Percentiles rank a stretch among this genome's conserved stretches.
These are phyloP conservation scores for Logfia minima DNA, from an alignment of 129 eudicot genomes.

Conservation along the genomic window DNA sequence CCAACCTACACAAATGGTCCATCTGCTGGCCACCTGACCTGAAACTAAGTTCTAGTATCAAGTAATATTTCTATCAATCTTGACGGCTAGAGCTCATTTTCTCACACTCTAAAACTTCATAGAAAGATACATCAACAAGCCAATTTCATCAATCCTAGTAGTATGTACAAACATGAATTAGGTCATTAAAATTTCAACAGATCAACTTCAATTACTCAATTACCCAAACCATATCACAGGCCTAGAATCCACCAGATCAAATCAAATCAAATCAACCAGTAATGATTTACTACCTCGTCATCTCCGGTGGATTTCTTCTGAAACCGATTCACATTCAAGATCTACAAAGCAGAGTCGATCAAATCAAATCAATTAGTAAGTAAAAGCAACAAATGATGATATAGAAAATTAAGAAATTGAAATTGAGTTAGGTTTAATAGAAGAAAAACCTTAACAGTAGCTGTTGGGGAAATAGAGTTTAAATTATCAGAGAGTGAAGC, in stretches of 20 bases:
- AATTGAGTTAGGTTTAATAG: constrained; percentile 1
- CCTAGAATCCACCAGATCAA: constrained; percentile 9
- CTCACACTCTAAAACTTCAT: constrained; percentile 1
- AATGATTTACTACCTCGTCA: constrained; percentile 67
- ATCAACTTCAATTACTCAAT: neutral
- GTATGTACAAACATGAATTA: neutral
- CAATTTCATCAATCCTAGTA: neutral
- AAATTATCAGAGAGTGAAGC: constrained; percentile 85
- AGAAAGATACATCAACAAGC: neutral
- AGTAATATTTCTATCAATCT: neutral
- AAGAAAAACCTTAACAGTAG: constrained; percentile 55
- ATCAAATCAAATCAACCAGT: neutral
- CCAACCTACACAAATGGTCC: neutral
- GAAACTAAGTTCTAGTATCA: neutral
- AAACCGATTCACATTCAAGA: constrained; percentile 73
- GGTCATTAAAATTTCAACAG: neutral
- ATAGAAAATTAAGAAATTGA: neutral
- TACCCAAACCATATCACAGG: neutral
- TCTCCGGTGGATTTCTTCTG: constrained; percentile 71
- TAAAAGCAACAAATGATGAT: neutral
- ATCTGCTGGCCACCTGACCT: neutral
- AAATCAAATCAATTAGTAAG: neutral
- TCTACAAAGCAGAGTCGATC: constrained; percentile 36
- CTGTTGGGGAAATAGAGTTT: constrained; percentile 67
- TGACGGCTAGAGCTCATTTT: neutral